Evolutionary conservation across 2,329 filamentous ascomycete genomes (phyloP).

Genomic region (Waltergamsia citrina): DNA sequence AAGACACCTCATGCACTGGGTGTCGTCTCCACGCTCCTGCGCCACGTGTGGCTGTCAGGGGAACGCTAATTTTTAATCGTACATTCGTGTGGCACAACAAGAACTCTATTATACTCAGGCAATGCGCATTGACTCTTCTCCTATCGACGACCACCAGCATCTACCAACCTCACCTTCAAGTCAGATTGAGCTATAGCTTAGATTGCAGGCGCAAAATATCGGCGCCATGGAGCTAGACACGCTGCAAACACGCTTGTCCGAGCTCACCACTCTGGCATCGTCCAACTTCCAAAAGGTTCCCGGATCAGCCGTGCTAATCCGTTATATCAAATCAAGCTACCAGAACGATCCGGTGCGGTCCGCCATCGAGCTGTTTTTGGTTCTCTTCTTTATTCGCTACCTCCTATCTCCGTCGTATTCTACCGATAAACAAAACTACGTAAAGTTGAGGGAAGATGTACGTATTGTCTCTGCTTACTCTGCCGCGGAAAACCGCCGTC

Average conservation of each 20-base stretch:
- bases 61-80: no score
- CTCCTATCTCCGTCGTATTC: slow-evolving; percentile 86
- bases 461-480: slow-evolving; percentile 5
- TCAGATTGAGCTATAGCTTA: no score
- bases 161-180: no score
- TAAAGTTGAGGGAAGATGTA: slow-evolving; percentile 75
- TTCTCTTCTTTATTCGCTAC: slow-evolving; percentile 93
- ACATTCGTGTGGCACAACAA: no score
- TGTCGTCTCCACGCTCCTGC: not conserved
- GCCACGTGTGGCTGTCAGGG: not conserved
- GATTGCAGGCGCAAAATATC: no score
- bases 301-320: slow-evolving; percentile 85
- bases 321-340: slow-evolving; percentile 95
- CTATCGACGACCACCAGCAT: no score
- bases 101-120: no score
- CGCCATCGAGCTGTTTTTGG: slow-evolving; percentile 83
- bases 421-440: slow-evolving; percentile 80
- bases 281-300: slow-evolving; percentile 81
- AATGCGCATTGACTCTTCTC: not conserved
- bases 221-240: slow-evolving; percentile 63
- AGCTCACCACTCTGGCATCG: slow-evolving; percentile 41
- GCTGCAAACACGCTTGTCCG: slow-evolving; percentile 40
- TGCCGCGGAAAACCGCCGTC: not conserved
- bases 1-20: no score
- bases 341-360: slow-evolving; percentile 94